A percentile compares a stretch with the other conserved stretches of the same genome.
Evolutionary conservation across 495 filamentous ascomycete genomes (phyloP).

Genomic region (Aspergillus bertholletiae): DNA sequence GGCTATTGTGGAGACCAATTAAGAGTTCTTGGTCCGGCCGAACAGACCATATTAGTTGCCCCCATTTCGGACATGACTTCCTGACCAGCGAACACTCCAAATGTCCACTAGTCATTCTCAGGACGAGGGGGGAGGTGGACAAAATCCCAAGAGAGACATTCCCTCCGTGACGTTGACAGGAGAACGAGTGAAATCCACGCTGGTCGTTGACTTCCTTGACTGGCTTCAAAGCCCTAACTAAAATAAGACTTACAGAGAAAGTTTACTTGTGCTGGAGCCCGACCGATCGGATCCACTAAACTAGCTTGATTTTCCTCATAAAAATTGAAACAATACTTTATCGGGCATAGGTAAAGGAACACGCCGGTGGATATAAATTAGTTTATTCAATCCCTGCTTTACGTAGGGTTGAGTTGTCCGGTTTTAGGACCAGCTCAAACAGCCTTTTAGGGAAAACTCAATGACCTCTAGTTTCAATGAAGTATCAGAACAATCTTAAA

Average conservation of each 20-base stretch:
- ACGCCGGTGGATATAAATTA: neutral
- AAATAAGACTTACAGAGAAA: slow-evolving; percentile 1
- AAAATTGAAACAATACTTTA: neutral
- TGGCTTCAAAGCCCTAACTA: neutral
- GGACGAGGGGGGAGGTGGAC: too few species aligned
- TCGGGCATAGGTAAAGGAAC: neutral
- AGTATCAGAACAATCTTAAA: too few species aligned
- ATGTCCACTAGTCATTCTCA: too few species aligned
- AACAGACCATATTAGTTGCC: neutral
- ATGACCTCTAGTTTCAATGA: neutral
- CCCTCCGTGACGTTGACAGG: too few species aligned
- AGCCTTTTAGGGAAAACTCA: neutral
- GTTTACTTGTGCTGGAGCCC: slow-evolving; percentile 17
- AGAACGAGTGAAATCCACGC: too few species aligned
- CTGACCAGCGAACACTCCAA: neutral
- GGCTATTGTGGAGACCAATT: neutral
- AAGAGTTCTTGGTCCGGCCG: neutral
- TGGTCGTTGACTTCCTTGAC: neutral
- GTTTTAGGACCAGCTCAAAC: neutral
- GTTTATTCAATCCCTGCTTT: neutral
- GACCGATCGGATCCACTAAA: slow-evolving; percentile 21
- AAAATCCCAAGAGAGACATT: too few species aligned
- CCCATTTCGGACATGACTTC: slow-evolving; percentile 9
- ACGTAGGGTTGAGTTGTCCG: neutral
- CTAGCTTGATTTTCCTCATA: slow-evolving; percentile 10